Percentiles rank a stretch among this genome's conserved stretches.
Evolutionary conservation across 148 eudicot species (phyloP).

Genomic region (Arbutus unedo): DNA sequence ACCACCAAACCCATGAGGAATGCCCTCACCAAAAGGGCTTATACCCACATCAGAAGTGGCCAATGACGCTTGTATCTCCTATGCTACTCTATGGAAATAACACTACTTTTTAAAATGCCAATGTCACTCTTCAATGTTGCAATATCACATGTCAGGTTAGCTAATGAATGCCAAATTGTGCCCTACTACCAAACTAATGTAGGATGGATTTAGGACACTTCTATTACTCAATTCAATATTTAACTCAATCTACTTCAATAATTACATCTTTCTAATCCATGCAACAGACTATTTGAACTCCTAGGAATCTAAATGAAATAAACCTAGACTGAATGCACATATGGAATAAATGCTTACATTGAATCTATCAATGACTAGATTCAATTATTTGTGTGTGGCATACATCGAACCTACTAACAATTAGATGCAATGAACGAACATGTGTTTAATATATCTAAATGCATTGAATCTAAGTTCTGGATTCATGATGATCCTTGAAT

Average conservation of each 20-base stretch:
- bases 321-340: not conserved
- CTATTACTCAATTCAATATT: no score
- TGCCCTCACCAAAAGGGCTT: no score
- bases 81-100: no score
- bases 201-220: not conserved
- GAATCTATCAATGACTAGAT: not conserved
- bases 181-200: not conserved
- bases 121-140: not conserved
- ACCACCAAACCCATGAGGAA: not conserved
- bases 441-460: not conserved
- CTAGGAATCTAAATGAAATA: not conserved
- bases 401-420: not conserved
- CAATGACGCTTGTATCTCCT: no score
- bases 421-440: not conserved
- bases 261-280: not conserved
- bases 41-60: no score
- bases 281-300: not conserved
- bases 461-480: not conserved
- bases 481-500: not conserved
- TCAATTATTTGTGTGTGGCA: not conserved
- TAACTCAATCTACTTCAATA: not conserved
- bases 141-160: not conserved
- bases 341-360: not conserved
- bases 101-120: not conserved
- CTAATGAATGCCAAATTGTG: no score